Conservation (phyloP, 805 yeast genomes). For the Candida nonsorbophila region DNA sequence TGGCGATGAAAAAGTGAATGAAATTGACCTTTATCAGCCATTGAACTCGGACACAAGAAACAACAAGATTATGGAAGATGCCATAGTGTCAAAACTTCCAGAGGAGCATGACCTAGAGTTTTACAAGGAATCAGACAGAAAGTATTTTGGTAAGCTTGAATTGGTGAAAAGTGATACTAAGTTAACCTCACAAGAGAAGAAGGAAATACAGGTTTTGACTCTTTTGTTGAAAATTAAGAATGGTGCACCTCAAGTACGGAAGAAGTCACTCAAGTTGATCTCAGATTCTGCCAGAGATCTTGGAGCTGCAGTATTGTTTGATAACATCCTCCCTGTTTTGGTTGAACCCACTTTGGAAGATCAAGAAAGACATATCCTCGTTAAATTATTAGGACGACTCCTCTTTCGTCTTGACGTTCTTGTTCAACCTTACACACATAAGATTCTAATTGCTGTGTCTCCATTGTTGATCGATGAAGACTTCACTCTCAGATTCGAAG, state of each 20-base stretch:
- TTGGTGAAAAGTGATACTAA: slow-evolving; percentile 19
- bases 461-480: slow-evolving; percentile 83
- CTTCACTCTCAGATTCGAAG: slow-evolving; percentile 65
- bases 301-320: slow-evolving; percentile 68
- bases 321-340: slow-evolving; percentile 69
- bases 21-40: slow-evolving; percentile 45
- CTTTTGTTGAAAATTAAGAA: slow-evolving; percentile 69
- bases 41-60: slow-evolving; percentile 32
- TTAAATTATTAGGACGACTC: slow-evolving; percentile 69
- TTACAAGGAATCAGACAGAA: slow-evolving; percentile 67
- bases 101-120: slow-evolving; percentile 62
- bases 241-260: slow-evolving; percentile 67
- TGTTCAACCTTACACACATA: slow-evolving; percentile 68
- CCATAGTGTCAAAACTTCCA: slow-evolving; percentile 7
- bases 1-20: not conserved
- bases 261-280: slow-evolving; percentile 60
- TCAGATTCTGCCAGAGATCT: slow-evolving; percentile 51
- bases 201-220: slow-evolving; percentile 57
- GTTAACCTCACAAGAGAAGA: slow-evolving; percentile 44
- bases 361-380: slow-evolving; percentile 76
- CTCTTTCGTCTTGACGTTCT: slow-evolving; percentile 59
- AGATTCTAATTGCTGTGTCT: slow-evolving; percentile 65
- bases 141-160: slow-evolving; percentile 59
- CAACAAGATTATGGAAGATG: slow-evolving; percentile 14
- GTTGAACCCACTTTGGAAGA: slow-evolving; percentile 70